phyloP scores from a whole-genome alignment of 108 stramenopile genomes.

The Pseudonitzschia delicatissima region DNA sequence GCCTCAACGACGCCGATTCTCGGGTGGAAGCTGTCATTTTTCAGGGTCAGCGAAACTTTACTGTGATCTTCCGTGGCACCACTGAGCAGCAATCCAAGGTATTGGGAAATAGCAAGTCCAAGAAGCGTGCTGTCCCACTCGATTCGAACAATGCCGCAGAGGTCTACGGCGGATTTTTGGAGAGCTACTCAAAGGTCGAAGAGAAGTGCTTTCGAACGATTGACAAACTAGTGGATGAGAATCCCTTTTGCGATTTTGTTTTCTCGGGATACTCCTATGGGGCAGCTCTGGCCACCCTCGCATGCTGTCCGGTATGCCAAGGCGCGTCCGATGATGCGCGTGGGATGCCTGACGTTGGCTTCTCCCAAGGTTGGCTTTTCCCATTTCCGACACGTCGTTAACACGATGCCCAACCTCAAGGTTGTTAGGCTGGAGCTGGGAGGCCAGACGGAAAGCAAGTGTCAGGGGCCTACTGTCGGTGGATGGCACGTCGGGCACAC shows the following conservation, averaged over 20 bases:
- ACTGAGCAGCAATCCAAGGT: slow-evolving; percentile 60
- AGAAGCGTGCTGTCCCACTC: slow-evolving; percentile 5
- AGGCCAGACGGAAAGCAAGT: slow-evolving; percentile 51
- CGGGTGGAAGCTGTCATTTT: slow-evolving; percentile 60
- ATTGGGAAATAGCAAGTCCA: slow-evolving; percentile 14
- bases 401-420: slow-evolving; percentile 71
- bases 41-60: slow-evolving; percentile 64
- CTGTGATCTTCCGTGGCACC: slow-evolving; percentile 70
- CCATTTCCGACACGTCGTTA: slow-evolving; percentile 53
- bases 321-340: slow-evolving; percentile 50
- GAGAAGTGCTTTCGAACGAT: slow-evolving; percentile 49
- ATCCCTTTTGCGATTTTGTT: slow-evolving; percentile 77
- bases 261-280: slow-evolving; percentile 78
- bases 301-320: slow-evolving; percentile 57
- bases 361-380: slow-evolving; percentile 65
- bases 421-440: slow-evolving; percentile 60
- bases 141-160: slow-evolving; percentile 15
- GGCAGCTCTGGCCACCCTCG: slow-evolving; percentile 62
- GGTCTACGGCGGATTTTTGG: slow-evolving; percentile 28
- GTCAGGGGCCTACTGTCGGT: slow-evolving; percentile 32
- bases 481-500: slow-evolving; percentile 59
- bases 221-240: slow-evolving; percentile 56
- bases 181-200: slow-evolving; percentile 47
- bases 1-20: slow-evolving; percentile 33
- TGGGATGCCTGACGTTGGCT: slow-evolving; percentile 54